Evolutionary conservation across 1,284 basidiomycete species (phyloP).

Genomic region (Taiwanofungus camphoratus): DNA sequence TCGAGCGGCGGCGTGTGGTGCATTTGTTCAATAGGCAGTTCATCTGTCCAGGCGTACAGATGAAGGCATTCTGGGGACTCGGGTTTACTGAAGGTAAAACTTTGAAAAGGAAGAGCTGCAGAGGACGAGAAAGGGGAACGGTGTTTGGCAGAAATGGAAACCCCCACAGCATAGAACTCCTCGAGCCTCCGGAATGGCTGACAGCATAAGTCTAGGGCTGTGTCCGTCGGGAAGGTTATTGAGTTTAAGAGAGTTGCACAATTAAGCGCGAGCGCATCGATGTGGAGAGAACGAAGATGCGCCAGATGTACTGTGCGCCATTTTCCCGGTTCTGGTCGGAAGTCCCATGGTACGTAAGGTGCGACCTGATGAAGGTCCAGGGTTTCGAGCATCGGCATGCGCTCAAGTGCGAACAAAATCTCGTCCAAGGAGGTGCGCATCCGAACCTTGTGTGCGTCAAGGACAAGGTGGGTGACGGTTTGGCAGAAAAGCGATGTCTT

Average conservation of each 20-base stretch:
- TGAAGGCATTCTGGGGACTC: background rate
- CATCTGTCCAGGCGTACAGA: slow-evolving; percentile 1
- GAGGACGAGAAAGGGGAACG: background rate
- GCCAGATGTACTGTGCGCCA: slow-evolving; percentile 1
- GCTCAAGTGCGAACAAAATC: slow-evolving; percentile 6
- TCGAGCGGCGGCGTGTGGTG: background rate
- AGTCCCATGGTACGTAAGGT: slow-evolving; percentile 7
- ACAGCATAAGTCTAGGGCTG: slow-evolving; percentile 1
- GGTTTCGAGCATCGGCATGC: slow-evolving; percentile 7
- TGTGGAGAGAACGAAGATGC: slow-evolving; percentile 5
- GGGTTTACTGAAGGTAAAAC: slow-evolving; percentile 5
- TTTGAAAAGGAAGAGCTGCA: background rate
- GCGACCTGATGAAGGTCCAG: slow-evolving; percentile 6
- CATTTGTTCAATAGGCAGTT: background rate
- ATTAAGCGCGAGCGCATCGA: slow-evolving; percentile 4
- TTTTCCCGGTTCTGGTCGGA: background rate
- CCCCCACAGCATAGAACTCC: slow-evolving; percentile 4
- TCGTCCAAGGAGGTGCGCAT: slow-evolving; percentile 1
- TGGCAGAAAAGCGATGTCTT: slow-evolving; percentile 3
- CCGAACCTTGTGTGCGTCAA: background rate
- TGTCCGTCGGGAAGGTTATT: slow-evolving; percentile 4
- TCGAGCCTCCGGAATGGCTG: slow-evolving; percentile 3
- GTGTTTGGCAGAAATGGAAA: slow-evolving; percentile 1
- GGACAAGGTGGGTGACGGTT: slow-evolving; percentile 6
- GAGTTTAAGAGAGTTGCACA: slow-evolving; percentile 3